Base-by-base conservation (phyloP, 2,329 filamentous ascomycete species). In the Ceratocystiopsis brevicomis region DNA sequence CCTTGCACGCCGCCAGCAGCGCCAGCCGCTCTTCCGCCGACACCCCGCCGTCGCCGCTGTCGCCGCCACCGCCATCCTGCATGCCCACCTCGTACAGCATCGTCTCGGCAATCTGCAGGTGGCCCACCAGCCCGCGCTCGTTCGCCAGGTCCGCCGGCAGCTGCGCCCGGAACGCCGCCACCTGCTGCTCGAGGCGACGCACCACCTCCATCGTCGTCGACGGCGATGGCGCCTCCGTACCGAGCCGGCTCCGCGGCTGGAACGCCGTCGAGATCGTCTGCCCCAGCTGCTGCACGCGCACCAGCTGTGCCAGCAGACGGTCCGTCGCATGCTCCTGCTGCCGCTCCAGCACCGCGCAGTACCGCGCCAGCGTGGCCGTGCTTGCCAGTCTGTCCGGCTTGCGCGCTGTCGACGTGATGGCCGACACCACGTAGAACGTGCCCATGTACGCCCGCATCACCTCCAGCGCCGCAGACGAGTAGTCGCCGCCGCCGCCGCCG, bases 391-490 rank as follows among this genome's bases (percentile, higher is more conserved):
- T 59, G 49, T 70, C 67, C 0, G 61, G 60, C 16, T 63, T 60
- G 49, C 69, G 69, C 51, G 54, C 57, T 8, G 58, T 57, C 2
- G 55, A 53, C 38, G 57, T 58, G 10, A 53, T 48, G 65, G 66
- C 50, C 8, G 66, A 66, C 30, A 67, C 65, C 4, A 70, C 49
- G 44, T 70, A 71, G 45, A 68, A 71, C 4, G 63, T 65, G 3
- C 65, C 67, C 1, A 60, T 59, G 51, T 66, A 68, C 0, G 66
- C 64, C 38, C 68, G 58, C 54, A 68, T 61, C 39, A 61, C 53
- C 44, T 69, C 64, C 4, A 52, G 43, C 5, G 25, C 30, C 12
- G 35, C 43, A 0, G 49, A 30, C 33, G 38, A 11, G 13, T 18
- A 11, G 32, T 13, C 14, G 3, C 40, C 37, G 12, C 32, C 39